Base-by-base conservation (phyloP, 2,329 filamentous ascomycete genomes). In the Esteya vermicola region DNA sequence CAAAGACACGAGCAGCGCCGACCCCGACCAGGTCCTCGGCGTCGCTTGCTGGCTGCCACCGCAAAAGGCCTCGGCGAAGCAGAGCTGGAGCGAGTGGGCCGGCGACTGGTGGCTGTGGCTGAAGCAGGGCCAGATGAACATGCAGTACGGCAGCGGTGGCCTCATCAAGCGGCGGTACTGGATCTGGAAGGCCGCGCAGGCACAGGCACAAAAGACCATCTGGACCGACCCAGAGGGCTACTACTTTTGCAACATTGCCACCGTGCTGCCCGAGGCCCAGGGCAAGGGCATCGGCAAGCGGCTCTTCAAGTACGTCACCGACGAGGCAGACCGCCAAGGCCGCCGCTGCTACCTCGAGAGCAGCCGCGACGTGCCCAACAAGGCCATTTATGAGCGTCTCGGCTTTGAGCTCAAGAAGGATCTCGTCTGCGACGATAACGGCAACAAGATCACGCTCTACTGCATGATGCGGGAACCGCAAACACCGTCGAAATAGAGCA, bases 21-120 rank as follows among this genome's bases (percentile, higher is more conserved):
- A 25, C 4, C 13, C 34, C 12, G 20, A 18, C 4, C 34, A 6
- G 14, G 34, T 36, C 2, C 23, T 36, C n/a, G 34, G 34, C n/a
- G 34, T 36, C n/a, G 26, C 34, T 22, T 36, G 34, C 22, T 36
- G 34, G 34, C 34, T 36, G 23, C 34, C 34, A 12, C 34, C 34
- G 3, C 22, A 16, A 4, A 16, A 22, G 9, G 34, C 34, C 7
- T 10, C 22, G 6, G 9, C 12, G 14, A n/a, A 22, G 2, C 9
- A 25, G 21, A 26, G 21, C 23, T 36, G 34, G 34, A 13, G 27
- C n/a, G 23, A 25, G 12, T 27, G 34, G 23, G 9, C 20, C 8
- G 23, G 27, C 23, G 16, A 14, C 9, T 36, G 22, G 34, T 2
- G 19, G 16, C 23, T 36, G 10, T 36, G 23, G 12, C 19, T 27